Base-by-base conservation (phyloP, 192 early-diverging fungal species). In the Lunasporangiospora selenospora region DNA sequence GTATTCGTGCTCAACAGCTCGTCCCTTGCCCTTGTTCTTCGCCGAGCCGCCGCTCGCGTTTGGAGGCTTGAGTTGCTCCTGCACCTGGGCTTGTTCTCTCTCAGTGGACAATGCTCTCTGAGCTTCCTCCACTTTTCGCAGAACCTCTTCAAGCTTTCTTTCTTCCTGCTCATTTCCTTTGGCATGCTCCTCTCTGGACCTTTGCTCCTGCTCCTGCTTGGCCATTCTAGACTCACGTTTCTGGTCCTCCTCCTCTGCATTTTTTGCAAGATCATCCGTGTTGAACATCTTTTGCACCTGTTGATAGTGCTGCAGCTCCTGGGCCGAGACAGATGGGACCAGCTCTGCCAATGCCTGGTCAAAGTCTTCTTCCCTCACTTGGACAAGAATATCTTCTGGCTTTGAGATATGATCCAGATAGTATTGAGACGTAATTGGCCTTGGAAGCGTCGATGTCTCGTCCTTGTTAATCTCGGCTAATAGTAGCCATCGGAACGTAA, bases 221-320 rank as follows among this genome's bases (percentile, higher is more conserved):
- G 51, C 31, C 27, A 11, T 15, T 18, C 16, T 38, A n/a, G n/a
- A n/a, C n/a, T n/a, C n/a, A n/a, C 54, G 38, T 19, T 51, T 67
- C 40, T 58, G 19, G 15, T 21, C 52, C 16, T 60, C 53, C 12
- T 58, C 59, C 48, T 54, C 58, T 13, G 58, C 60, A 8, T 76
- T 58, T 53, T 66, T 76, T 23, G 63, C 65, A 40, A 67, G 63
- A 26, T 76, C 64, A n/a, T 76, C 73, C 27, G 62, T 67, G 29
- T 67, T 92, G 63, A 99, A 98, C 76, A 90, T 88, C 52, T 83
- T 85, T 53, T 93, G 86, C 8, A 98, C 82, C 24, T 76, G 76
- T 53, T 86, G 80, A 75, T 99, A 99, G 44, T 95, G 87, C 24
- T 85, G 87, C 15, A 99, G 75, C 70, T 99, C 98, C 23, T 84